Evolutionary conservation across 108 stramenopile genomes (phyloP).

Genomic region (Halocafeteria seosinensis): DNA sequence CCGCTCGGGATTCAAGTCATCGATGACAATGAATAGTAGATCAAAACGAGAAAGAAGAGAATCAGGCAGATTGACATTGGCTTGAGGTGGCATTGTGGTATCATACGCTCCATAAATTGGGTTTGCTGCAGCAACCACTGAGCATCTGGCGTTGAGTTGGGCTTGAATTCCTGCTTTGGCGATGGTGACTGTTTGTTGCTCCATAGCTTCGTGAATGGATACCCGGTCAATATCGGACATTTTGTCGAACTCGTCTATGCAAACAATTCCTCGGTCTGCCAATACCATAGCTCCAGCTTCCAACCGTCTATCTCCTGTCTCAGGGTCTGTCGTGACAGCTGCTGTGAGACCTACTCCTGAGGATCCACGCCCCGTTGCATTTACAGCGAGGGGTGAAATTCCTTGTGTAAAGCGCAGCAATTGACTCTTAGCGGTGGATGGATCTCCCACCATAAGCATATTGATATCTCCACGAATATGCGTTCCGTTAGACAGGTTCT

Average conservation of each 20-base stretch:
- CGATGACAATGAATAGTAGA: slow-evolving; percentile 96
- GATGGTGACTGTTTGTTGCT: slow-evolving; percentile 99
- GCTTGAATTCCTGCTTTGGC: slow-evolving; percentile 95
- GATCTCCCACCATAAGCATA: slow-evolving; percentile 97
- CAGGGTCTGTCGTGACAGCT: slow-evolving; percentile 89
- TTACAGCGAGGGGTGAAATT: slow-evolving; percentile 81
- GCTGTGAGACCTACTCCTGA: slow-evolving; percentile 98
- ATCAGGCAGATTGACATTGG: slow-evolving; percentile 95
- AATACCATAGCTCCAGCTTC: slow-evolving; percentile 99
- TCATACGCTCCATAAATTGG: slow-evolving; percentile 99
- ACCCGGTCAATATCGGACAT: slow-evolving; percentile 81
- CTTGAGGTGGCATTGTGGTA: slow-evolving; percentile 69
- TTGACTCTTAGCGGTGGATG: slow-evolving; percentile 94
- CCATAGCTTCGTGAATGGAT: slow-evolving; percentile 99
- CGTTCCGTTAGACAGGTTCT: slow-evolving; percentile 87
- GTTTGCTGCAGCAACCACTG: slow-evolving; percentile 96
- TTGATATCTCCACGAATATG: slow-evolving; percentile 96
- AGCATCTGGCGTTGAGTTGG: slow-evolving; percentile 74
- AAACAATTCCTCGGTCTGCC: slow-evolving; percentile 90
- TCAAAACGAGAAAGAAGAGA: slow-evolving; percentile 95
- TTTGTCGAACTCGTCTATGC: slow-evolving; percentile 84
- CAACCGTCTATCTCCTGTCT: slow-evolving; percentile 79
- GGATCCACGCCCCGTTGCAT: slow-evolving; percentile 82
- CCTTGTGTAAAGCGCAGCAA: slow-evolving; percentile 76
- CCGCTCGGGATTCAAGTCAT: slow-evolving; percentile 77